These are phyloP conservation scores for Byssoonygena ceratinophila DNA, from an alignment of 2,329 filamentous ascomycete genomes.

Conservation along the genomic window DNA sequence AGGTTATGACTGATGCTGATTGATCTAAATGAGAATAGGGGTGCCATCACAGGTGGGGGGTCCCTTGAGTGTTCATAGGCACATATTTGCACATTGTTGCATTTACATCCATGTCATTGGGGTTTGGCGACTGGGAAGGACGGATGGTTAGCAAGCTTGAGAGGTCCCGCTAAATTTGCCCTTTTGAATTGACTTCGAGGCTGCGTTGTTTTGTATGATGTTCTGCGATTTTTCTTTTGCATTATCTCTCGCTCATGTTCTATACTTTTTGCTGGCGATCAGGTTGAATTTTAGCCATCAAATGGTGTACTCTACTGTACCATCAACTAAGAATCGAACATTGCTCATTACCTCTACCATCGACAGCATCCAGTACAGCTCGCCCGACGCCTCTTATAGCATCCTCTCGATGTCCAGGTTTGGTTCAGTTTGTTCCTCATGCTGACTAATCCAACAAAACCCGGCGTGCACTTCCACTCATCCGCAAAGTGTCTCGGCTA, in stretches of 20 bases:
- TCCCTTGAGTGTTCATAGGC: background rate
- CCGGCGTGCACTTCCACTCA: background rate
- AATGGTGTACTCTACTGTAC: background rate
- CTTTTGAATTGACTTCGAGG: too few species aligned
- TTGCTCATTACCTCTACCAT: background rate
- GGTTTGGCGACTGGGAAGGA: background rate
- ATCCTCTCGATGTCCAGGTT: background rate
- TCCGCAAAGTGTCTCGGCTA: background rate
- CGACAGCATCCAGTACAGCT: too few species aligned
- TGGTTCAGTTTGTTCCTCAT: too few species aligned
- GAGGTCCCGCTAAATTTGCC: too few species aligned
- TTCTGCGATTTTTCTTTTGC: too few species aligned
- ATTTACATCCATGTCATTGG: background rate
- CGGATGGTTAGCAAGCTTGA: background rate
- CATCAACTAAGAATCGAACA: background rate
- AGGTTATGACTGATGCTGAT: constrained; percentile 7
- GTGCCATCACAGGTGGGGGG: background rate
- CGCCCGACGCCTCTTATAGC: too few species aligned
- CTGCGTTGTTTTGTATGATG: too few species aligned
- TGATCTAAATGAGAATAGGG: background rate
- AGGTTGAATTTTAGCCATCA: background rate
- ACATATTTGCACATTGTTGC: background rate
- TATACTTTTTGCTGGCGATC: background rate
- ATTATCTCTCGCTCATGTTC: background rate
- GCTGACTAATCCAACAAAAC: background rate